Conservation (phyloP, 768 basidiomycete genomes). For the Rhizopogon vinicolor region DNA sequence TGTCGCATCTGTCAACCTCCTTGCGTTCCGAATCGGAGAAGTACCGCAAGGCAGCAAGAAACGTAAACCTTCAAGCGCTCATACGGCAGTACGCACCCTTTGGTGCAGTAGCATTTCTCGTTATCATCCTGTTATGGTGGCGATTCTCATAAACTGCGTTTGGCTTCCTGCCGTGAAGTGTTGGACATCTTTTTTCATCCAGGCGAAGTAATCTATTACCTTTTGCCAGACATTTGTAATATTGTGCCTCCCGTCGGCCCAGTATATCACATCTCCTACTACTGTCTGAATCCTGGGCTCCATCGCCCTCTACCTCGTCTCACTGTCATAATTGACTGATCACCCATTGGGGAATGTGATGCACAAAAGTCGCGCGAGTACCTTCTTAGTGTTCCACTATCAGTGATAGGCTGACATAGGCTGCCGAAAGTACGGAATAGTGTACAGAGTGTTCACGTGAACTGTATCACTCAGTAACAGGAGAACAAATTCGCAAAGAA, state of each 20-base stretch:
- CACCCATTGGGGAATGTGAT: too few relatives aligned
- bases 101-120: conserved; percentile 72
- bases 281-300: neutral
- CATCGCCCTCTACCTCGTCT: neutral
- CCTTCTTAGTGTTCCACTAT: neutral
- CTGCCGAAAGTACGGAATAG: neutral
- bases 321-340: neutral
- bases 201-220: conserved; percentile 22
- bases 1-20: conserved; percentile 95
- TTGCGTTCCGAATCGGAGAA: conserved; percentile 95
- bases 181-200: conserved; percentile 21
- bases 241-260: neutral
- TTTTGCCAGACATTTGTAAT: neutral
- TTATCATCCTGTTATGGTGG: conserved; percentile 79
- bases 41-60: conserved; percentile 92
- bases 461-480: neutral
- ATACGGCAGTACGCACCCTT: conserved; percentile 94
- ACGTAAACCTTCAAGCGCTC: conserved; percentile 93
- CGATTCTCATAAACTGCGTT: conserved; percentile 51
- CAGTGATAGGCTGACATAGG: neutral
- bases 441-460: neutral
- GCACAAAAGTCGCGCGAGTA: neutral
- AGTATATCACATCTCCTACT: neutral
- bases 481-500: neutral
- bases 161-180: conserved; percentile 7